Conservation (phyloP, 2,329 filamentous ascomycete genomes). For the Atkinsonella texensis region DNA sequence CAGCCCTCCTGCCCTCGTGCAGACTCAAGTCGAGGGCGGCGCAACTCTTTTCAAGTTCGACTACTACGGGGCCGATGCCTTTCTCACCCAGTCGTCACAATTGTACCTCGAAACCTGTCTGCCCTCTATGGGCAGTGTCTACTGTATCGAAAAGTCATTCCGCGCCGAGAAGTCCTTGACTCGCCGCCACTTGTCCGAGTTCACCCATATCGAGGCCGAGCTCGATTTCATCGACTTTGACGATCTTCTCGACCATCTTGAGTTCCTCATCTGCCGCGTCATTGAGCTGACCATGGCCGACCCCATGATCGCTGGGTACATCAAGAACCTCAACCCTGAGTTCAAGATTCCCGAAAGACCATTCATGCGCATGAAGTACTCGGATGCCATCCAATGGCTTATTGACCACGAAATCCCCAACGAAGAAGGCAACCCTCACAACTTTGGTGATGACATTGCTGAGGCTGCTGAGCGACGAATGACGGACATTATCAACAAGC, state of each 20-base stretch:
- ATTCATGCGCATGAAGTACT: conserved; percentile 91
- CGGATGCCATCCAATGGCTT: conserved; percentile 90
- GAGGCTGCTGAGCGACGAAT: conserved; percentile 93
- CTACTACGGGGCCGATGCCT: conserved; percentile 84
- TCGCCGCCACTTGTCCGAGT: conserved; percentile 87
- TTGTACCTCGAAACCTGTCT: conserved; percentile 94
- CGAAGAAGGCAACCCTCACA: conserved; percentile 81
- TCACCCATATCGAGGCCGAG: conserved; percentile 93
- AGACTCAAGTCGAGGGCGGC: conserved; percentile 90
- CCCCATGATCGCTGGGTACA: conserved; percentile 55
- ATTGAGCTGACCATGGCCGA: conserved; percentile 68
- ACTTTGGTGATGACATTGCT: conserved; percentile 94
- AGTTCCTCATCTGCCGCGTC: conserved; percentile 76
- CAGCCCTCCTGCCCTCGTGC: conserved; percentile 79
- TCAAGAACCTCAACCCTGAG: conserved; percentile 82
- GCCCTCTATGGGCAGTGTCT: conserved; percentile 84
- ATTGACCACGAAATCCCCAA: conserved; percentile 81
- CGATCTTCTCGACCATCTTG: conserved; percentile 77
- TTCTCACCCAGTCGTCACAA: conserved; percentile 92
- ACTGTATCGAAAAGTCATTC: conserved; percentile 98
- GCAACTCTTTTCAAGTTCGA: conserved; percentile 81
- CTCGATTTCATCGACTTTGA: conserved; percentile 91
- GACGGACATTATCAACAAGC: conserved; percentile 92
- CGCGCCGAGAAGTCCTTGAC: conserved; percentile 94
- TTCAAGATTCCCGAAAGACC: conserved; percentile 74